phyloP scores from a whole-genome alignment of 1,139 yeast species.

The Sugiyamaella novakii region DNA sequence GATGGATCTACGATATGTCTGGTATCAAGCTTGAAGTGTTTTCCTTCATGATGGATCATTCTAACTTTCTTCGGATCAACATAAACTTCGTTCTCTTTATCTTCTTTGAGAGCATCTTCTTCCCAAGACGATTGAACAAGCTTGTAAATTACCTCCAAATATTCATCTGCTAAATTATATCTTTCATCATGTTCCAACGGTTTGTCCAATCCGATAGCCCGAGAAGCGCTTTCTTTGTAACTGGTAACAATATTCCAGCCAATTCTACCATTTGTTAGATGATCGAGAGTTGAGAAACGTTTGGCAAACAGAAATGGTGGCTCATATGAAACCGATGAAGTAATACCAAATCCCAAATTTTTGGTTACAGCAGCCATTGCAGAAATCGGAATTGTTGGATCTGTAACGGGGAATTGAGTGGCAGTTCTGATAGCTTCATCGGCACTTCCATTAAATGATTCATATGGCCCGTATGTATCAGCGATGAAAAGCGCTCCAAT shows the following conservation, averaged over 20 bases:
- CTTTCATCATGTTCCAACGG: slow-evolving; percentile 46
- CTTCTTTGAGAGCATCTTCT: slow-evolving; percentile 45
- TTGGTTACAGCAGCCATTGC: slow-evolving; percentile 49
- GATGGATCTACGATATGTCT: slow-evolving; percentile 46
- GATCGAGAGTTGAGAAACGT: slow-evolving; percentile 47
- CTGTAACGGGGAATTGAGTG: slow-evolving; percentile 45
- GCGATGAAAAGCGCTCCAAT: slow-evolving; percentile 51
- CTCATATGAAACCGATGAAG: slow-evolving; percentile 48
- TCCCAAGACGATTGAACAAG: slow-evolving; percentile 47
- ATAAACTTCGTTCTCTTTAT: slow-evolving; percentile 38
- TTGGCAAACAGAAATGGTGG: slow-evolving; percentile 48
- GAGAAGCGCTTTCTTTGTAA: slow-evolving; percentile 42
- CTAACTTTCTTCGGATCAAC: slow-evolving; percentile 43
- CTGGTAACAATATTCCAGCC: slow-evolving; percentile 51
- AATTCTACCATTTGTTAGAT: slow-evolving; percentile 47
- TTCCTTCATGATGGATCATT: slow-evolving; percentile 44
- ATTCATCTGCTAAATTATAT: slow-evolving; percentile 46
- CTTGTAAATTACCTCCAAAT: slow-evolving; percentile 44
- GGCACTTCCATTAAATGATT: slow-evolving; percentile 47
- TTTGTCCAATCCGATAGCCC: slow-evolving; percentile 42
- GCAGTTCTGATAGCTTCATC: slow-evolving; percentile 43
- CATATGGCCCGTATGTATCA: slow-evolving; percentile 51
- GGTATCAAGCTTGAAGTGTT: slow-evolving; percentile 46
- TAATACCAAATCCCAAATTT: slow-evolving; percentile 46
- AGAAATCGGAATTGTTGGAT: slow-evolving; percentile 44